These are phyloP conservation scores for Aspergillus sp. DNA, from an alignment of 2,329 filamentous ascomycete species.

Conservation along the genomic window DNA sequence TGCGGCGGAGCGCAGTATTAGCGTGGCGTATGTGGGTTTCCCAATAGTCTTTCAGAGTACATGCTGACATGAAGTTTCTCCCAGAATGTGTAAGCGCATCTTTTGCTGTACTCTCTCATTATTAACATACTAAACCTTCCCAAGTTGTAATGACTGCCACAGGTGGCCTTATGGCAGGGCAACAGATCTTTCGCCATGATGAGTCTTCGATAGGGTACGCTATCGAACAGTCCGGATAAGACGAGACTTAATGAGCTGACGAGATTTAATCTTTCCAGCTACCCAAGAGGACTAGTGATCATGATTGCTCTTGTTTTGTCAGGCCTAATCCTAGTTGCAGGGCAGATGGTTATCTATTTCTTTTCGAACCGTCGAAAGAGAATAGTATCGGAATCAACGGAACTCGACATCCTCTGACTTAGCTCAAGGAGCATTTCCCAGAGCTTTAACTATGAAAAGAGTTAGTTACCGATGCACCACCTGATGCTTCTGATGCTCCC, in stretches of 20 bases:
- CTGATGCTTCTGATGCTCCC: too few species aligned
- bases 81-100: constrained; percentile 18
- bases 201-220: constrained; percentile 31
- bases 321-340: constrained; percentile 34
- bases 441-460: too few species aligned
- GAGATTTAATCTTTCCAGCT: constrained; percentile 18
- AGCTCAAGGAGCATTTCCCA: neutral
- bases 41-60: neutral
- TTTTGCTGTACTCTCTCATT: neutral
- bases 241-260: neutral
- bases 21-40: constrained; percentile 36
- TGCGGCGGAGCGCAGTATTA: constrained; percentile 42
- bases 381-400: neutral
- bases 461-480: too few species aligned
- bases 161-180: constrained; percentile 44
- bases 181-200: constrained; percentile 43
- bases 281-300: constrained; percentile 37
- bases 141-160: constrained; percentile 44
- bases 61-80: constrained; percentile 26
- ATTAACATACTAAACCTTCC: neutral
- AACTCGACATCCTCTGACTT: neutral
- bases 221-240: neutral
- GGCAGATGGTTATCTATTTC: constrained; percentile 21
- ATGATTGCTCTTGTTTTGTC: constrained; percentile 41
- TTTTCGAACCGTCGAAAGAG: neutral